Base-by-base conservation (phyloP, 768 basidiomycete genomes). In the Megacollybia marginata region DNA sequence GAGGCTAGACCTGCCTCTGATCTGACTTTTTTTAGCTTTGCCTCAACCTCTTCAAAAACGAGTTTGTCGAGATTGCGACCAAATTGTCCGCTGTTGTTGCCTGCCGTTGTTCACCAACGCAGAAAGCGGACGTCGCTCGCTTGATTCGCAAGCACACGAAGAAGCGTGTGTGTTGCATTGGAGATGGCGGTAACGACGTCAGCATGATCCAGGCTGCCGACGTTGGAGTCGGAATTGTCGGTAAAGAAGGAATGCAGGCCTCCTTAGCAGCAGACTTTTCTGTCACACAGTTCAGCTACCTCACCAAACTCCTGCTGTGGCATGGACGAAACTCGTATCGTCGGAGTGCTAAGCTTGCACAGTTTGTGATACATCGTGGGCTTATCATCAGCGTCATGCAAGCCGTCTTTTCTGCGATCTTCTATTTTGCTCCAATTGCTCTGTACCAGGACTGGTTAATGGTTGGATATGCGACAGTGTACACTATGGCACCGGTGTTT, bases 131-230 rank as follows among this genome's bases (percentile, higher is more conserved):
- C 61, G 92, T 99, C 4, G 95, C 96, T 0, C 80, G 92, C 4
- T 72, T 99, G 33, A 98, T 99, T 54, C 85, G 96, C 7, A 73
- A 78, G 15, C 83, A 85, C 61, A 96, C 95, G 2, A 88, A 83
- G 69, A 98, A 97, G 65, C 82, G 95, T 0, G 95, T 99, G 0
- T 98, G 95, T 65, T 98, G 96, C 62, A 98, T 98, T 51, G 96
- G 96, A 2, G 96, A 99, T 68, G 96, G 96, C 33, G 96, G 96
- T 4, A 99, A 99, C 64, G 96, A 99, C 63, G 96, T 99, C 54
- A 92, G 90, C 64, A 99, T 99, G 96, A 99, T 99, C 53, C 96
- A 98, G 61, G 96, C 96, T 1, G 96, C 96, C 2, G 92, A 98
- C 59, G 93, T 99, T 51, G 92, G 94, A 47, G 82, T 99, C 32